Conservation (phyloP, 2,329 filamentous ascomycete genomes). For the Colletotrichum noveboracense region DNA sequence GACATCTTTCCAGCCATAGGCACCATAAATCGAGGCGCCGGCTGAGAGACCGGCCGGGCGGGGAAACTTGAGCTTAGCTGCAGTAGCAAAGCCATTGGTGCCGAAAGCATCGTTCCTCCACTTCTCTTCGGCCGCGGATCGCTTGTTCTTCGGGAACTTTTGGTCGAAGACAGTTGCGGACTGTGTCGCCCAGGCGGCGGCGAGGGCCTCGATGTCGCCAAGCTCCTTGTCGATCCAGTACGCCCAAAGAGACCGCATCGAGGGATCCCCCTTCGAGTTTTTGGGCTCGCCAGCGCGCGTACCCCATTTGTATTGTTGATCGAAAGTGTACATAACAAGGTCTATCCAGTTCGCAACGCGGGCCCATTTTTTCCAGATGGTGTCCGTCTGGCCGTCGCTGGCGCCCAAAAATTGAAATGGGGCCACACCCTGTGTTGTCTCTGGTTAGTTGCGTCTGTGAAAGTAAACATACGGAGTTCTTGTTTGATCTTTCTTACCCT, state of each 20-base stretch:
- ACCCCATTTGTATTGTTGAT: not conserved
- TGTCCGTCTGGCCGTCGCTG: not conserved
- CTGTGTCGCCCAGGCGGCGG: not conserved
- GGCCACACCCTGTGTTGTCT: too few relatives aligned
- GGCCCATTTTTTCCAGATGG: not conserved
- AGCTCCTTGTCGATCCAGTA: too few relatives aligned
- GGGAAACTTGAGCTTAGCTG: not conserved
- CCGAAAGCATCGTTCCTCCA: not conserved
- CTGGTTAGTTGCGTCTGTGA: too few relatives aligned
- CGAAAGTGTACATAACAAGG: not conserved
- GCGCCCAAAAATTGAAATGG: too few relatives aligned
- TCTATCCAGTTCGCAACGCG: not conserved
- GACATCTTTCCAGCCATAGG: not conserved
- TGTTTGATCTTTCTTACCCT: too few relatives aligned
- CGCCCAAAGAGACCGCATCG: too few relatives aligned
- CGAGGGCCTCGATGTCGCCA: not conserved
- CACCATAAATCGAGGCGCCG: not conserved
- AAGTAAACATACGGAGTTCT: too few relatives aligned
- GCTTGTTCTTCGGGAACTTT: not conserved
- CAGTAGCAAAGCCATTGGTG: not conserved
- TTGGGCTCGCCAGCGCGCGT: too few relatives aligned
- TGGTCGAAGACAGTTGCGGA: not conserved
- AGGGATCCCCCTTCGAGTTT: too few relatives aligned
- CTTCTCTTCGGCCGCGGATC: not conserved
- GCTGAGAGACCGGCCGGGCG: not conserved